Evolutionary conservation across 306 rosid species (phyloP).

Genomic region (Senna siamea): DNA sequence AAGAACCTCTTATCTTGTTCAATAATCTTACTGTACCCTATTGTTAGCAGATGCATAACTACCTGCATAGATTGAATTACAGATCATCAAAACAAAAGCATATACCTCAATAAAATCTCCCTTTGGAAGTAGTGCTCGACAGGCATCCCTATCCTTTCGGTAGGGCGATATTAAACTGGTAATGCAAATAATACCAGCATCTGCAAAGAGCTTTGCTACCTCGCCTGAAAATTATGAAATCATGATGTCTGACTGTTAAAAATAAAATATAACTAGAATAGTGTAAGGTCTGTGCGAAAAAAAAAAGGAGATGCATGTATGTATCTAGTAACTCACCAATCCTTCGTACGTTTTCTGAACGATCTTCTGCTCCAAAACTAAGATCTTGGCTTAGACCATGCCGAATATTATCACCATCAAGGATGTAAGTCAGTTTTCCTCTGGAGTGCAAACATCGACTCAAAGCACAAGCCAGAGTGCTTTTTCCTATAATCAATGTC

Average conservation of each 20-base stretch:
- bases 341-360: conserved; percentile 90
- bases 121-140: conserved; percentile 79
- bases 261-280: conserved; percentile 4
- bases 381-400: conserved; percentile 95
- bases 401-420: conserved; percentile 96
- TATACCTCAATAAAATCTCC: conserved; percentile 91
- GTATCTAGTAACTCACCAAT: conserved; percentile 63
- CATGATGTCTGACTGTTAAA: conserved; percentile 17
- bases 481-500: conserved; percentile 69
- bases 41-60: conserved; percentile 26
- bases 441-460: conserved; percentile 74
- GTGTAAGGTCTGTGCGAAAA: background rate
- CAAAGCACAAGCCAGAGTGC: conserved; percentile 94
- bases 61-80: conserved; percentile 3
- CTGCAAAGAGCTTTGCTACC: conserved; percentile 97
- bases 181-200: conserved; percentile 93
- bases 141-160: conserved; percentile 83
- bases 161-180: conserved; percentile 95
- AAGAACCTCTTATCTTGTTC: conserved; percentile 37
- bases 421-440: conserved; percentile 81
- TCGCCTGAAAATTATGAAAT: conserved; percentile 63
- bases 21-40: conserved; percentile 31
- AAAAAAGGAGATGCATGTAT: background rate
- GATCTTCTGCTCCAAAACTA: conserved; percentile 85
- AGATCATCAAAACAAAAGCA: conserved; percentile 28